Base-by-base conservation (phyloP, 148 eudicot species). In the Cornus suecica region DNA sequence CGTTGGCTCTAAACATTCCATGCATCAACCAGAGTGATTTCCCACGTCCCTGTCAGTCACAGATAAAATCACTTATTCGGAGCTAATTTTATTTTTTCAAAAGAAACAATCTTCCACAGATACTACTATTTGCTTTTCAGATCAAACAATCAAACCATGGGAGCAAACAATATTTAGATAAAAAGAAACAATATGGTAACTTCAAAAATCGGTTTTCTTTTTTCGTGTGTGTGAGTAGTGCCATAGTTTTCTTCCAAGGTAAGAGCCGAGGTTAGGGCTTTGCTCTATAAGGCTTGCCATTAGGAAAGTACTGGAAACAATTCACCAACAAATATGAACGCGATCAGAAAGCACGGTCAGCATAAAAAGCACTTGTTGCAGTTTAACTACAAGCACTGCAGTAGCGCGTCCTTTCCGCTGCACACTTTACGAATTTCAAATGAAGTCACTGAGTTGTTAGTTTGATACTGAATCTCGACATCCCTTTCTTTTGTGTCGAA, bases 1-100 rank as follows among this genome's bases (percentile, higher is more conserved):
- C 97, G 79, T 92, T 92, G 25, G 91, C 58, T 79, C 93, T 81
- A 80, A 92, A 92, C 91, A 92, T 84, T 75, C 97, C 97, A 48
- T 92, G 88, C 91, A 90, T 92, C 69, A 86, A 80, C 95, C 91
- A 87, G 18, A 92, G 87, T 61, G 88, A 82, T 81, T 85, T 90
- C 8, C 91, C 97, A 78, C 90, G 85, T 54, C 97, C 97, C 97
- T 92, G 63, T 58, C 23, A 66, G n/a, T n/a, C 64, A 13, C n/a
- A 66, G 76, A 2, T 22, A 22, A 27, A 27, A 56, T 32, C 69
- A 51, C 20, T 51, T 10, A 51, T 10, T 8, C 9, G 20, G 9
- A 51, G 20, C 16, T 51, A 51, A 3, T 32, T 32, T 32, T 3
- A 32, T 32, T 32, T 32, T 32, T 4, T 32, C 37, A 32, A 32